Evolutionary conservation across 2,329 filamentous ascomycete genomes (phyloP).

Genomic region (Akanthomyces muscarius): DNA sequence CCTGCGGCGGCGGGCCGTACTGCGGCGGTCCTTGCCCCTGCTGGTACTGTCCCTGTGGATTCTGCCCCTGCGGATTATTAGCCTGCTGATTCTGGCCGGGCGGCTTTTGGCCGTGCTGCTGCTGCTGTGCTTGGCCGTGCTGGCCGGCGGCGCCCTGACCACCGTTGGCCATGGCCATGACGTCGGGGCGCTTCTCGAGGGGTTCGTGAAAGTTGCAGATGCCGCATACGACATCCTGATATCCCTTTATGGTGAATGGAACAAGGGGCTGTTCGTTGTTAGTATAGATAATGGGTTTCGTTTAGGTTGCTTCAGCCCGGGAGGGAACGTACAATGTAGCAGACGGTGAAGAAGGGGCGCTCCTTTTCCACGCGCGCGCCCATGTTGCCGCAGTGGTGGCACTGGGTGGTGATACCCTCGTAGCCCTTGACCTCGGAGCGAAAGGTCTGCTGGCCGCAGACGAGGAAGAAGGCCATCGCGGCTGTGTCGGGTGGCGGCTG

Average conservation of each 20-base stretch:
- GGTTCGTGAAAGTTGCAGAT: conserved; percentile 75
- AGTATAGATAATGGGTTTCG: not conserved
- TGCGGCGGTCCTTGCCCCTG: not conserved
- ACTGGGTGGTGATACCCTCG: conserved; percentile 58
- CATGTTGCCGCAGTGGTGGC: conserved; percentile 65
- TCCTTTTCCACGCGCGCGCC: conserved; percentile 57
- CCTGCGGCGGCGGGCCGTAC: conserved; percentile 8
- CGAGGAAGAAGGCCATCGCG: conserved; percentile 59
- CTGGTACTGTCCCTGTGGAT: not conserved
- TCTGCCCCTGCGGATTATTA: conserved; percentile 23
- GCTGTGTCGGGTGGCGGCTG: not conserved
- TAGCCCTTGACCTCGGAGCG: conserved; percentile 57
- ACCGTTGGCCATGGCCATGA: conserved; percentile 48
- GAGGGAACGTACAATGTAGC: conserved; percentile 57
- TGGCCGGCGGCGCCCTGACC: conserved; percentile 27
- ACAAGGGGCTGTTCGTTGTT: conserved; percentile 54
- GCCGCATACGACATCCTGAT: conserved; percentile 67
- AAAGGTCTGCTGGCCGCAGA: conserved; percentile 59
- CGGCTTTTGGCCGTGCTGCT: conserved; percentile 27
- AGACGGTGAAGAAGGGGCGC: conserved; percentile 74
- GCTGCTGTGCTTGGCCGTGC: conserved; percentile 16
- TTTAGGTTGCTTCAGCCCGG: no score
- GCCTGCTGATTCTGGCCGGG: conserved; percentile 31
- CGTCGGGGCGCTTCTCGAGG: conserved; percentile 53
- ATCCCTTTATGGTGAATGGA: conserved; percentile 64